Evolutionary conservation across 148 eudicot species (phyloP), one percentile per base, ranked within the genome.

Genomic region (Rhododendron simsii): DNA sequence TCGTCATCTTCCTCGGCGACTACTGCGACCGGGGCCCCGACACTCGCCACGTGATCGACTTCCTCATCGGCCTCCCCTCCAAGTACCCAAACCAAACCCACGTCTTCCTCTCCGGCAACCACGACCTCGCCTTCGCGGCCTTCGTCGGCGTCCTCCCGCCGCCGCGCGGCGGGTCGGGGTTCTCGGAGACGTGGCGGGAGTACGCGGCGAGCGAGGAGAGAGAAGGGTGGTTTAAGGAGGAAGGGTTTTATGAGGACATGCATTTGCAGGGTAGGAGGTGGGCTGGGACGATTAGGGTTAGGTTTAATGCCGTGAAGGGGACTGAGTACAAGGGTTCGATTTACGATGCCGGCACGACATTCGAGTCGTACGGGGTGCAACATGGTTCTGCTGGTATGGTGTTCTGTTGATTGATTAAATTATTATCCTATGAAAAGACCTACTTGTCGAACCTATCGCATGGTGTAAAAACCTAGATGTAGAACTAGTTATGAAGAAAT

Each of bases 221-320:
- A 53, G 98, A 96, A 87, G 96, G 98, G 55, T 96, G 99, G 98
- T 96, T 95, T 84, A 87, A 39, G 39, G 99, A 92, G 35, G 91
- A 89, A 1, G 98, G 98, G 80, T 0, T 30, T 30, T 94, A 77
- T 76, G 95, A 95, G 88, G 86, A 86, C 47, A 96, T 96, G 99
- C 94, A 95, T 86, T 84, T 96, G 91, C 98, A 96, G 81, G 98
- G 95, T 23, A 94, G 99, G 84, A 95, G 99, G 45, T 96, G 99
- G 99, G 94, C 89, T 67, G 99, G 99, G 3, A 63, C 75, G 33
- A 94, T 92, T 80, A 91, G 53, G 78, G 98, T 86, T 55, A 90
- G 86, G 85, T 89, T 90, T 83, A 95, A 93, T 91, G 85, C 86
- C 44, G 85, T 57, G 2, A 95, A 95, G 81, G 94, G 93, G 57